Conservation (phyloP, 768 basidiomycete genomes). For the Suillus weaverae region DNA sequence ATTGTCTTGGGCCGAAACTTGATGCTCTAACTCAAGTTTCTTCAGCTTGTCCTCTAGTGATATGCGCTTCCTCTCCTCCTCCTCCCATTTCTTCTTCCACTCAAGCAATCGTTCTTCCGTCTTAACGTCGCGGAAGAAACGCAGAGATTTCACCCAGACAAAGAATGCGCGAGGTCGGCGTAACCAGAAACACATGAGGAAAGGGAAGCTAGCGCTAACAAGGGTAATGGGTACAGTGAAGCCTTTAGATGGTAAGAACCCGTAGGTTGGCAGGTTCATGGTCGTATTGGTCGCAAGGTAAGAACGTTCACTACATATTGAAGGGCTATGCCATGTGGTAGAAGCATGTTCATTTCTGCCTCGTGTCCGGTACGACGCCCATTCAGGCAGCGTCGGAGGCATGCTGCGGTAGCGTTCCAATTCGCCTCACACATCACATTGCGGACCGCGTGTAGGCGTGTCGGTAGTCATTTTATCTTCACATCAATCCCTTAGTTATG, state of each 20-base stretch:
- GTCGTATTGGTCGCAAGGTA: conserved; percentile 22
- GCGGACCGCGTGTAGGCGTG: conserved; percentile 3
- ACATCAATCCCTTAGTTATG: background rate
- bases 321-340: conserved; percentile 26
- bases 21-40: conserved; percentile 19
- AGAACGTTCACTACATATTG: conserved; percentile 24
- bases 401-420: conserved; percentile 24
- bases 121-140: background rate
- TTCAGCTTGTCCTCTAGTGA: conserved; percentile 13
- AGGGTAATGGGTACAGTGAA: conserved; percentile 31
- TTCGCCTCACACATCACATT: background rate
- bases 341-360: conserved; percentile 13
- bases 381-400: conserved; percentile 16
- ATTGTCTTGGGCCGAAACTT: conserved; percentile 16
- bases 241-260: conserved; percentile 26
- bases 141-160: background rate
- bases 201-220: conserved; percentile 22
- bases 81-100: conserved; percentile 18
- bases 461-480: conserved; percentile 2
- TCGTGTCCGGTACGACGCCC: conserved; percentile 12
- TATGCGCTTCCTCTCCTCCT: conserved; percentile 19
- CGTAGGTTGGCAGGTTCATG: conserved; percentile 32
- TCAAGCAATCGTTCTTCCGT: background rate
- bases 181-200: conserved; percentile 20
- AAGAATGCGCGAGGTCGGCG: conserved; percentile 4